These are phyloP conservation scores for Talaromyces ruber DNA, from an alignment of 495 filamentous ascomycete genomes.

Conservation along the genomic window DNA sequence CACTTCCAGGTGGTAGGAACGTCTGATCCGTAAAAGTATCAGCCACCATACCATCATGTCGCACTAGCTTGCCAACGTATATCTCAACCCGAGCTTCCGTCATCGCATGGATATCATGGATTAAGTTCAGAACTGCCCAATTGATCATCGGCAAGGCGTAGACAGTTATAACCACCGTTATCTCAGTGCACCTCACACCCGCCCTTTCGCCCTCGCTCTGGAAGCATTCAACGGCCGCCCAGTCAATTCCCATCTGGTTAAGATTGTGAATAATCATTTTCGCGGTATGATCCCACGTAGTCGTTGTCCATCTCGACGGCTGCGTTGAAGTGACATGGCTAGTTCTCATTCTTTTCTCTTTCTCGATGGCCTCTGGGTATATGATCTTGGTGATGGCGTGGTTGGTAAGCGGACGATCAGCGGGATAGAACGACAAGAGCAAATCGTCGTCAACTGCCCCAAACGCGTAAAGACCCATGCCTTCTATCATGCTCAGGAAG, in stretches of 20 bases:
- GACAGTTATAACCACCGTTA: background rate
- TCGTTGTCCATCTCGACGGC: background rate
- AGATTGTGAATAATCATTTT: background rate
- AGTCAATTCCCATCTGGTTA: background rate
- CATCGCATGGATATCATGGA: background rate
- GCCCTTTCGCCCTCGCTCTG: background rate
- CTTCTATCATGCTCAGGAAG: background rate
- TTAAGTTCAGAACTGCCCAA: background rate
- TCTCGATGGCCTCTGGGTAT: background rate
- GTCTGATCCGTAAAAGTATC: background rate
- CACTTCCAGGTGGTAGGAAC: background rate
- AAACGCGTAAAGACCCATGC: background rate
- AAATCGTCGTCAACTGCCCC: background rate
- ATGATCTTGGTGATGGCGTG: background rate
- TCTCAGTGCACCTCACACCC: background rate
- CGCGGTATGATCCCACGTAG: background rate
- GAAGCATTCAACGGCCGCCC: conserved; percentile 4
- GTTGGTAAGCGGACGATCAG: background rate
- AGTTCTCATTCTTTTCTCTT: background rate
- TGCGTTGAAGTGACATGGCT: background rate
- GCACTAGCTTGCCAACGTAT: background rate
- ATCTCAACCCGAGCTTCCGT: background rate
- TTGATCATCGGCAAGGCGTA: background rate
- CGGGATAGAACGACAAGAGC: background rate
- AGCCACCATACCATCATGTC: background rate